Conservation (phyloP, 495 filamentous ascomycete species). For the Penicillium paxilli region DNA sequence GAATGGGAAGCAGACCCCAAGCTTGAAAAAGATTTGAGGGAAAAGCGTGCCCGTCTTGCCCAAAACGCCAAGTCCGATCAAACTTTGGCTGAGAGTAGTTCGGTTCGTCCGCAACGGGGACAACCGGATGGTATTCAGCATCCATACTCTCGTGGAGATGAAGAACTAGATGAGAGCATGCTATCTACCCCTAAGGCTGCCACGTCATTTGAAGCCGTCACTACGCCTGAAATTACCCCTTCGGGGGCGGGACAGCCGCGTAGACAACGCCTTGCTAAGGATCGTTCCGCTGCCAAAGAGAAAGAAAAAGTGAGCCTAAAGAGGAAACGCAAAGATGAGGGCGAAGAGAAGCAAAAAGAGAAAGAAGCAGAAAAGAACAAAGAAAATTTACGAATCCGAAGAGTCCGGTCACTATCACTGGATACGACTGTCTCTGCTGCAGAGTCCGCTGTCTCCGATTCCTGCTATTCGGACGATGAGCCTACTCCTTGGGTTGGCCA, state of each 20-base stretch:
- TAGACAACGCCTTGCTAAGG: neutral
- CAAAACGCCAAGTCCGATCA: constrained; percentile 21
- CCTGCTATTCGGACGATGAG: constrained; percentile 12
- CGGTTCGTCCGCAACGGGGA: constrained; percentile 11
- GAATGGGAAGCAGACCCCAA: constrained; percentile 30
- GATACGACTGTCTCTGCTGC: constrained; percentile 15
- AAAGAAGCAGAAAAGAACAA: neutral
- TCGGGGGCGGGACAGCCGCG: neutral
- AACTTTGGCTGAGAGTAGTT: constrained; percentile 2
- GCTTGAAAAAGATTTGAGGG: constrained; percentile 20
- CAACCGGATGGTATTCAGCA: constrained; percentile 8
- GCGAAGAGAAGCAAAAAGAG: neutral
- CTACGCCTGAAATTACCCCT: neutral
- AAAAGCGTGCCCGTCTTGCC: constrained; percentile 32
- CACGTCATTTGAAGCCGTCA: neutral
- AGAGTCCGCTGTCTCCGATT: constrained; percentile 16
- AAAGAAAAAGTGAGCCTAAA: neutral
- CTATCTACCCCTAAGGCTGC: neutral
- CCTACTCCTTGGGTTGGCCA: constrained; percentile 12
- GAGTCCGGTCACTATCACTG: constrained; percentile 14
- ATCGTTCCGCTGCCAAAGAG: neutral
- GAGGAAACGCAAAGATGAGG: too few relatives aligned
- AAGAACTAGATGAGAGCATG: neutral
- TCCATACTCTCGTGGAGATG: neutral
- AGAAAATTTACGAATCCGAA: neutral